Evolutionary conservation across 1,284 basidiomycete genomes (phyloP), one percentile per base, ranked within the genome.

Genomic region (Cystobasidium pallidum): DNA sequence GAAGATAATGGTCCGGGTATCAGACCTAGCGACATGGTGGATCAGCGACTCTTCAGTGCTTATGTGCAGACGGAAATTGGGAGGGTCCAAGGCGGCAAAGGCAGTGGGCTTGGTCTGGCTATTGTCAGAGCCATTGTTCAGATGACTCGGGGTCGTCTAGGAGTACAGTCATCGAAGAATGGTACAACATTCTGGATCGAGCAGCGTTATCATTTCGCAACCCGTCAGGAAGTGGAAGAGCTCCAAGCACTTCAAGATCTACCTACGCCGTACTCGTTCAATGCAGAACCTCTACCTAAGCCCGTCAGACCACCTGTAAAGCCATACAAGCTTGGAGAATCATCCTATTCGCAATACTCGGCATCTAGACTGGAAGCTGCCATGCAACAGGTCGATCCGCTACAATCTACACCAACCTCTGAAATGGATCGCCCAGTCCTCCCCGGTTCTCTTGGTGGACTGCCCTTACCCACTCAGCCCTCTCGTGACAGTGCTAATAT

Each of bases 111-210:
- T n/a, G 92, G 92, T 15, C 81, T 94, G 24, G 91, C 91, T 1
- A 85, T 94, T 24, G 91, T 94, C n/a, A 85, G 91, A 21, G 72
- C 64, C 79, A 94, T 95, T 71, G 90, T 95, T 75, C 91, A 89
- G 80, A 83, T 92, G 39, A 88, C 86, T 66, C 88, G 89, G 10
- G 92, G 92, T 6, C 85, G 91, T 26, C 82, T 93, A 11, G 91
- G 92, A 62, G 83, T 84, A 3, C 80, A 82, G 36, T 80, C 78
- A 17, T 74, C 78, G 51, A 82, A 81, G 49, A 76, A 81, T 59
- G 81, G 83, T 47, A 84, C 75, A 34, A 89, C 87, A 11, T 90
- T 91, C 80, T 90, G 88, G 89, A 87, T 91, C 47, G 91, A 92
- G 80, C 61, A 62, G 34, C 63, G 63, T 1, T 72, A 66, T 61